Conservation (phyloP, 352 stramenopile genomes). For the Globisporangium megalacanthum region DNA sequence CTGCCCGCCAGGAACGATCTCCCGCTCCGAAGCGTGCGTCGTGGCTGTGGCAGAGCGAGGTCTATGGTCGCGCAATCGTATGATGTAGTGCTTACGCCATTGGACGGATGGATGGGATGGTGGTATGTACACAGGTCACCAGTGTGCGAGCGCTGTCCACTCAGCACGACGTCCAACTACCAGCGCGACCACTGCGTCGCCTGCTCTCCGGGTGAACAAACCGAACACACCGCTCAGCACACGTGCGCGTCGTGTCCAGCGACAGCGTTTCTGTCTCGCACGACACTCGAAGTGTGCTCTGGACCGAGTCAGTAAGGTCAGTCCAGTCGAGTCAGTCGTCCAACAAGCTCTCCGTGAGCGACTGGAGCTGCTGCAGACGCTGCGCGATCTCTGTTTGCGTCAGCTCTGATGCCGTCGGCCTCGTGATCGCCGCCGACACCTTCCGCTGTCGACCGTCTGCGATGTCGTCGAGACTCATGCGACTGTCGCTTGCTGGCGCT, state of each 20-base stretch:
- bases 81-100: background rate
- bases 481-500: conserved; percentile 1
- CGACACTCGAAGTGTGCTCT: conserved; percentile 11
- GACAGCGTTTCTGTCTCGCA: conserved; percentile 23
- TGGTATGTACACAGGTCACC: conserved; percentile 19
- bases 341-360: conserved; percentile 50
- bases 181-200: conserved; percentile 48
- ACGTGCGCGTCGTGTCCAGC: conserved; percentile 36
- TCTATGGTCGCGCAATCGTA: background rate
- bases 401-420: conserved; percentile 1
- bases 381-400: conserved; percentile 22
- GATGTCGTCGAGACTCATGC: conserved; percentile 31
- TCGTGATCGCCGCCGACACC: background rate
- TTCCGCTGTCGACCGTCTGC: conserved; percentile 4
- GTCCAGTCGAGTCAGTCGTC: conserved; percentile 23
- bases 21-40: conserved; percentile 29
- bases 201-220: conserved; percentile 37
- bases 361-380: conserved; percentile 47
- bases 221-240: conserved; percentile 31
- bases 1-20: conserved; percentile 58
- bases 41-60: background rate
- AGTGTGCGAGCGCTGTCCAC: conserved; percentile 33
- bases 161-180: conserved; percentile 45
- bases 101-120: background rate
- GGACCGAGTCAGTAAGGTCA: background rate